These are phyloP conservation scores for Gamarada debralockiae DNA, from an alignment of 495 filamentous ascomycete genomes.

Conservation along the genomic window DNA sequence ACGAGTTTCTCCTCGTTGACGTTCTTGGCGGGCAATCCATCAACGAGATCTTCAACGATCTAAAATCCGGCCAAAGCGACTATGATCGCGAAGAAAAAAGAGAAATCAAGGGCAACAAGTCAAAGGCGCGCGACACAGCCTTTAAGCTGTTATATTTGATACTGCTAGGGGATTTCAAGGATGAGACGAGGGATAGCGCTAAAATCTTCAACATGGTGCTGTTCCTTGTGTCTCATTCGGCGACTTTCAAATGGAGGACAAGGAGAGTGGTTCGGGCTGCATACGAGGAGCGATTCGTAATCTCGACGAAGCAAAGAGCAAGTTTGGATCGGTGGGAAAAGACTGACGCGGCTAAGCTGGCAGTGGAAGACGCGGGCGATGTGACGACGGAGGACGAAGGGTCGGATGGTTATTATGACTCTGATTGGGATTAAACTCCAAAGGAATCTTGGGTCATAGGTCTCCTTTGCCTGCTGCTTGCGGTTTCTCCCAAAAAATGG, in stretches of 20 bases:
- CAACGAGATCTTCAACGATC: slow-evolving; percentile 23
- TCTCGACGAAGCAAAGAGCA: slow-evolving; percentile 22
- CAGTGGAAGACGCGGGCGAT: slow-evolving; percentile 7
- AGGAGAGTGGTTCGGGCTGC: slow-evolving; percentile 22
- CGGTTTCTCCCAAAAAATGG: too few species aligned
- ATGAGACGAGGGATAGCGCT: slow-evolving; percentile 23
- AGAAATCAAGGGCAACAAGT: slow-evolving; percentile 19
- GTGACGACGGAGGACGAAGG: slow-evolving; percentile 15
- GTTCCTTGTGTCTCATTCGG: slow-evolving; percentile 24
- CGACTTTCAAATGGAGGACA: slow-evolving; percentile 24
- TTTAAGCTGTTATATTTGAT: slow-evolving; percentile 28
- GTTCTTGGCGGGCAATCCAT: slow-evolving; percentile 26
- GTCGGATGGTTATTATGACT: slow-evolving; percentile 10
- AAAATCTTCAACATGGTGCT: slow-evolving; percentile 26
- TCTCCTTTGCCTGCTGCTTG: too few species aligned
- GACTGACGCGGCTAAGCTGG: slow-evolving; percentile 24
- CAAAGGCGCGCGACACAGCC: slow-evolving; percentile 24
- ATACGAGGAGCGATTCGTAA: slow-evolving; percentile 25
- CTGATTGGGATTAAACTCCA: slow-evolving; percentile 4
- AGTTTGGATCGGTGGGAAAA: slow-evolving; percentile 24
- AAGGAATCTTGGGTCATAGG: neutral
- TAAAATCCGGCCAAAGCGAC: slow-evolving; percentile 25
- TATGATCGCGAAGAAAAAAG: slow-evolving; percentile 23
- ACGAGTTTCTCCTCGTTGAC: slow-evolving; percentile 25
- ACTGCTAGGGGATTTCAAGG: slow-evolving; percentile 18